These are phyloP conservation scores for Telopea speciosissima DNA, from an alignment of 177 flowering plant genomes.

Conservation along the genomic window DNA sequence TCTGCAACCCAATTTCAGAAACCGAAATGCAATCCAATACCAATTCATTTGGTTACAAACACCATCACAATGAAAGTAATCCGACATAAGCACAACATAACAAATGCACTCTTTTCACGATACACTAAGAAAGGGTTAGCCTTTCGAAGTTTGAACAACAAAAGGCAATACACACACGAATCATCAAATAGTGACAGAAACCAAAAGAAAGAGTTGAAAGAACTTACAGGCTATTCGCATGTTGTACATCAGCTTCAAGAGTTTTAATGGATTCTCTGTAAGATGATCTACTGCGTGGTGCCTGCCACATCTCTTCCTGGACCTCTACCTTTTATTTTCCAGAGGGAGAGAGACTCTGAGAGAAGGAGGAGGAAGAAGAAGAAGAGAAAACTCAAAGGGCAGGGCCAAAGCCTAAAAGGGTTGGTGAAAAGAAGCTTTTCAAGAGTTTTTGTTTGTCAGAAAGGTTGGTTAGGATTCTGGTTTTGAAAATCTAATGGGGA, in stretches of 20 bases:
- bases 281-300: slow-evolving; percentile 31
- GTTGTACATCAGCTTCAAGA: slow-evolving; percentile 60
- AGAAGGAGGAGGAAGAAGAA: not conserved
- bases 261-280: slow-evolving; percentile 51
- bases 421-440: slow-evolving; percentile 8
- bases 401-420: too few species aligned
- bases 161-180: not conserved
- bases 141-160: not conserved
- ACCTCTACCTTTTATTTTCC: slow-evolving; percentile 8
- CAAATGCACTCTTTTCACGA: not conserved
- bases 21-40: not conserved
- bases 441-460: slow-evolving; percentile 6
- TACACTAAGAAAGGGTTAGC: not conserved
- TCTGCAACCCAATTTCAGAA: not conserved
- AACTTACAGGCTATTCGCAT: slow-evolving; percentile 50
- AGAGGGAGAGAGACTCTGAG: not conserved
- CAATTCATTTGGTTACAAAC: not conserved
- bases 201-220: not conserved
- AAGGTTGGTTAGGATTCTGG: slow-evolving; percentile 7
- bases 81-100: not conserved
- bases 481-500: slow-evolving; percentile 1
- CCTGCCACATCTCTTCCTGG: slow-evolving; percentile 37
- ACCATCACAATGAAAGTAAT: not conserved
- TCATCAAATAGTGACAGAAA: not conserved
- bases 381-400: too few species aligned